Evolutionary conservation across 2,329 filamentous ascomycete genomes (phyloP).

Genomic region (Epichloe aotearoae): DNA sequence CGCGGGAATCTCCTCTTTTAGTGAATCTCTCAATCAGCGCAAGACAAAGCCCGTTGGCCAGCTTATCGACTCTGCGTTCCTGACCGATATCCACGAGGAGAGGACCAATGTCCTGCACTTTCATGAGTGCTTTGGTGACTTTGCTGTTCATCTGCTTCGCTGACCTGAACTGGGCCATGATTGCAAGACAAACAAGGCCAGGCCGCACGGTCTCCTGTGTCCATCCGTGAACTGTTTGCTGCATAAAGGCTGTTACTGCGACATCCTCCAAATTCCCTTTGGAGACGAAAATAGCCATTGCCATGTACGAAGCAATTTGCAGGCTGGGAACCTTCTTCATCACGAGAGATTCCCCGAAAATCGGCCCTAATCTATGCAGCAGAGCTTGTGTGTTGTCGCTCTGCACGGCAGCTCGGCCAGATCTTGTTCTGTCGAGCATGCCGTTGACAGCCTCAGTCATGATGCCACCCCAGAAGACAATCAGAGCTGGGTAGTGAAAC

Average conservation of each 20-base stretch:
- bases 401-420: constrained; percentile 64
- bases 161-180: constrained; percentile 69
- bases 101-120: constrained; percentile 44
- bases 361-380: constrained; percentile 49
- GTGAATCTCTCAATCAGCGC: constrained; percentile 48
- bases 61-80: constrained; percentile 55
- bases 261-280: constrained; percentile 70
- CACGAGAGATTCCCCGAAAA: constrained; percentile 65
- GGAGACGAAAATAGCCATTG: constrained; percentile 70
- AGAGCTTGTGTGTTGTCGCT: constrained; percentile 71
- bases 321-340: constrained; percentile 66
- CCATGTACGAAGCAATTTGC: constrained; percentile 83
- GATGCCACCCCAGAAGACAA: constrained; percentile 86
- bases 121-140: constrained; percentile 56
- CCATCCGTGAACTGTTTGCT: constrained; percentile 70
- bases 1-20: constrained; percentile 44
- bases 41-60: constrained; percentile 59
- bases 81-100: constrained; percentile 48
- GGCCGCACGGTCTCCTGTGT: constrained; percentile 57
- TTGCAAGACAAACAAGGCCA: constrained; percentile 65
- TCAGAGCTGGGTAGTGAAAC: constrained; percentile 61
- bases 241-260: constrained; percentile 78
- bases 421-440: constrained; percentile 64
- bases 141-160: constrained; percentile 55
- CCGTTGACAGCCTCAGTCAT: constrained; percentile 74